Conservation (phyloP, 768 basidiomycete species). For the Auricularia cornea region DNA sequence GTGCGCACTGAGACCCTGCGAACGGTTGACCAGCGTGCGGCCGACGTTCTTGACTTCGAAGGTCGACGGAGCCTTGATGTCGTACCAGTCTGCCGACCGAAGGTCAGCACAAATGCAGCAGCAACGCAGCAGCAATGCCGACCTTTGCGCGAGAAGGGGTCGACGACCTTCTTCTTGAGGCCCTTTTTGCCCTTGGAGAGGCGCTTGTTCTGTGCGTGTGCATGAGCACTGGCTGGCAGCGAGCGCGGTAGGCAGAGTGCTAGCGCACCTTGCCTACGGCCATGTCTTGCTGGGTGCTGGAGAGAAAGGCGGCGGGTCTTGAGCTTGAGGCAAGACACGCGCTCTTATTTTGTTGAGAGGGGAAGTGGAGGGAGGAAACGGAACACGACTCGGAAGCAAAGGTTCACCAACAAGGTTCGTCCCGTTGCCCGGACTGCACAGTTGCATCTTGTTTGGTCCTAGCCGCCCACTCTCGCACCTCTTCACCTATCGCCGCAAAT, state of each 20-base stretch:
- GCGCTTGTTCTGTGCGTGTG: conserved; percentile 74
- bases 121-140: conserved; percentile 12
- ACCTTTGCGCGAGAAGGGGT: conserved; percentile 99
- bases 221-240: conserved; percentile 7
- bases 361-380: background rate
- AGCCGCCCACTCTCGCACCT: no score
- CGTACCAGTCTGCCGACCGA: conserved; percentile 79
- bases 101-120: background rate
- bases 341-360: background rate
- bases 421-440: background rate
- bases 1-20: conserved; percentile 90
- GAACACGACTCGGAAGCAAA: background rate
- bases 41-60: conserved; percentile 96
- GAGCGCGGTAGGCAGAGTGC: background rate
- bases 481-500: background rate
- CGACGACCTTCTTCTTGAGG: conserved; percentile 99
- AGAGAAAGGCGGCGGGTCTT: conserved; percentile 26
- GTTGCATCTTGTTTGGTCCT: background rate
- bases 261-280: conserved; percentile 78
- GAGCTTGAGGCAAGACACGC: background rate
- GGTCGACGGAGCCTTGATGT: conserved; percentile 96
- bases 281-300: conserved; percentile 45
- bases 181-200: conserved; percentile 98
- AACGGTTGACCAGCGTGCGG: conserved; percentile 97
- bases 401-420: background rate